Base-by-base conservation (phyloP, 495 filamentous ascomycete species). In the Penicillium riverlandense region DNA sequence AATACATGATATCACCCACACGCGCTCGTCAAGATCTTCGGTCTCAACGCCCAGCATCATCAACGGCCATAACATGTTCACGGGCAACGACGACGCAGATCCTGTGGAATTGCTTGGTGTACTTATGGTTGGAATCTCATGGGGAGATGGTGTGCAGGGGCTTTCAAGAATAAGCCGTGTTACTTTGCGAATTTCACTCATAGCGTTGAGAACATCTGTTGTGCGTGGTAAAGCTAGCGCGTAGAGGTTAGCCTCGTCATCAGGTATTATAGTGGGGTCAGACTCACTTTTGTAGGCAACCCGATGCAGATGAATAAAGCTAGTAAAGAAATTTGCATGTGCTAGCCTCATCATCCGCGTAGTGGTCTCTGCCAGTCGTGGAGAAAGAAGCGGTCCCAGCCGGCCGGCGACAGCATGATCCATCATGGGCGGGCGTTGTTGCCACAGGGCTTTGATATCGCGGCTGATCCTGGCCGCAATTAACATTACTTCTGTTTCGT, bases 11-110 rank as follows among this genome's bases (percentile, higher is more conserved):
- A 65, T 49, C 11, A 72, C 66, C 62, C 66, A 70, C 14, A 40
- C 45, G 27, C 60, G 51, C 33, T 65, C 57, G 1, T 65, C 61
- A 7, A 45, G 30, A 34, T 66, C 57, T 14, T 70, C 60, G 41
- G 67, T 62, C 53, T 71, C 67, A 34, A 52, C 61, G 15, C 64
- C 65, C 53, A 61, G 61, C 66, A 76, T 66, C 43, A 71, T 40
- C 30, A 70, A 48, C 5, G 65, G 64, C 64, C 66, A 69, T 29
- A 66, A 45, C 57, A 67, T 63, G 37, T 62, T 71, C 35, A 68
- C 65, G 16, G 64, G 63, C n/a, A 68, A 50, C 33, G 60, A 48
- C 8, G 63, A 53, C 10, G 57, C 45, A 12, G 47, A 48, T 11
- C 16, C 32, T 11, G 9, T 33, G 8, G 39, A 37, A 1, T 13